Evolutionary conservation across 2,329 filamentous ascomycete species (phyloP), one percentile per base, ranked within the genome.

Genomic region (Simplicillium sp.): DNA sequence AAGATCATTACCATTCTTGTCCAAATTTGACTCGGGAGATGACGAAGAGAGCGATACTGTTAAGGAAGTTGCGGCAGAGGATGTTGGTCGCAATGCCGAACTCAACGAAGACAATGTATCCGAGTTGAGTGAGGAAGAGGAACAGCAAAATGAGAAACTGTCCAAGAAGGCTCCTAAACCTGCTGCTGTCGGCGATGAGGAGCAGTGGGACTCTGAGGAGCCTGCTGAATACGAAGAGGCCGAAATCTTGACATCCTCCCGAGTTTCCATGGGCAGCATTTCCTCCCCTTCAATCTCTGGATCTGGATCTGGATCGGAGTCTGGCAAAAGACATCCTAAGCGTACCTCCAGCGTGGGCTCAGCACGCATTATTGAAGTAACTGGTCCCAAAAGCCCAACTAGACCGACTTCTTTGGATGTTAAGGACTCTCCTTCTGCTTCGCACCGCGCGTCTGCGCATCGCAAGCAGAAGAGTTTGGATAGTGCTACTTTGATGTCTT

Each of bases 281-380:
- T 65, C 65, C 28, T 74, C 72, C 1, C 69, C 71, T 2, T 59
- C 69, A 3, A 25, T 25, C 9, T 25, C 20, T 25, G 20, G 20
- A 25, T 25, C 20, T 25, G 20, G 20, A 25, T 25, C 20, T 25
- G 56, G 60, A 2, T 72, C 72, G 1, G 73, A 77, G 7, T 58
- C 60, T 33, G 63, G 62, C 20, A 67, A 50, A 49, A 46, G 64
- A 50, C 40, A 55, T 62, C 43, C 61, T 43, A 46, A 62, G 51
- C 46, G 54, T 60, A 50, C 68, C 53, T 50, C 70, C 3, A 33
- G 31, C 15, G 31, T 33, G 12, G 13, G 15, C 45, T 78, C 75
- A 3, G 69, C 72, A 29, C 70, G 75, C n/a, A 61, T 80, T 29
- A 72, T 79, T 18, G 74, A 79, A 29, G 74, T 79, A 5, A 50